Conservation (phyloP, 78 protist species). For the Polysphondylium violaceum region DNA sequence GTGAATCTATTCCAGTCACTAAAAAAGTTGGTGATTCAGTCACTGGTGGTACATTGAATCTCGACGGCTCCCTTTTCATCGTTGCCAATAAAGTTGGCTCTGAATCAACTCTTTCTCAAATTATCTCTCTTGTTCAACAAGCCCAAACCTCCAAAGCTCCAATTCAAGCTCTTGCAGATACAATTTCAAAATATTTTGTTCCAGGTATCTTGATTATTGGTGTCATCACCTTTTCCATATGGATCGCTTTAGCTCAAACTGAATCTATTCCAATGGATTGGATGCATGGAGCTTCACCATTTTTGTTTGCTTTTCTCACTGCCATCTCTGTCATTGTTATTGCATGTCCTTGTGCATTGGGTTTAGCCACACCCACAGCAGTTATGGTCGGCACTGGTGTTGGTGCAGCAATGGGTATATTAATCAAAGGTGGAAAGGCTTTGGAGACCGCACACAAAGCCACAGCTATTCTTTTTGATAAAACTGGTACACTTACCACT, state of each 20-base stretch:
- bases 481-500: conserved; percentile 95
- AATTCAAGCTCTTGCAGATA: conserved; percentile 89
- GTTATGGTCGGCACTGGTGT: conserved; percentile 96
- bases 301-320: conserved; percentile 81
- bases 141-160: conserved; percentile 94
- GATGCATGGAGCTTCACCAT: conserved; percentile 42
- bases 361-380: conserved; percentile 96
- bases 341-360: conserved; percentile 96
- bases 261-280: conserved; percentile 19
- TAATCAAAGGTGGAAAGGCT: conserved; percentile 91
- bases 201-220: conserved; percentile 89
- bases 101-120: conserved; percentile 87
- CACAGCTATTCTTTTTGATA: conserved; percentile 89
- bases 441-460: conserved; percentile 88
- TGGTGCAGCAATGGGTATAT: conserved; percentile 86
- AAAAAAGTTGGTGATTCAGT: conserved; percentile 84
- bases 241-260: conserved; percentile 78
- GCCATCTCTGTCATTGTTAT: conserved; percentile 89
- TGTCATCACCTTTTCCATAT: conserved; percentile 81
- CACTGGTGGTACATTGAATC: conserved; percentile 94
- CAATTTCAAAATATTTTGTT: conserved; percentile 87
- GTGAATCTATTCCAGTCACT: conserved; percentile 88
- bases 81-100: conserved; percentile 84
- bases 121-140: conserved; percentile 90
- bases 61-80: conserved; percentile 66